Conservation (phyloP, 768 basidiomycete species). For the Psilocybe sp. region DNA sequence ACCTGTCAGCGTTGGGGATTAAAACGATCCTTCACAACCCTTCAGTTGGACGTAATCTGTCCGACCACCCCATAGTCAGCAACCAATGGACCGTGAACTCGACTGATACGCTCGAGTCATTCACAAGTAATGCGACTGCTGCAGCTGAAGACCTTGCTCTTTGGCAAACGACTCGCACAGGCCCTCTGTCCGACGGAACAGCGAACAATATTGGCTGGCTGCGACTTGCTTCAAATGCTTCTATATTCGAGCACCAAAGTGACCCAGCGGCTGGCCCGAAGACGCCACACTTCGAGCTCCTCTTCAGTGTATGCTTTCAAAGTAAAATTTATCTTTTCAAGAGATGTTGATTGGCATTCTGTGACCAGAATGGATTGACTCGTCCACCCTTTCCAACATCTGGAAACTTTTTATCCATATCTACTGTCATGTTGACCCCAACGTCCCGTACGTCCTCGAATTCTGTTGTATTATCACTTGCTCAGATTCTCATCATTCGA, state of each 20-base stretch:
- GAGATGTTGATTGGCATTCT: neutral
- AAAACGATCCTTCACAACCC: neutral
- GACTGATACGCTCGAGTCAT: conserved; percentile 16
- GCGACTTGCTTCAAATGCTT: neutral
- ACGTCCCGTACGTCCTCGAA: conserved; percentile 2
- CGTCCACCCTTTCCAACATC: conserved; percentile 4
- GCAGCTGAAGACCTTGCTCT: neutral
- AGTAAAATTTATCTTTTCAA: neutral
- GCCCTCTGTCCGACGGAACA: neutral
- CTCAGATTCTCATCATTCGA: too few relatives aligned
- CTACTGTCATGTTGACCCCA: conserved; percentile 1
- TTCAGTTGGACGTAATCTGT: conserved; percentile 29
- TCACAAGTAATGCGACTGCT: neutral
- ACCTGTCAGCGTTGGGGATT: neutral
- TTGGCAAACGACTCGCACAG: neutral
- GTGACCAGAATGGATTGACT: neutral
- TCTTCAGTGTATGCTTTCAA: neutral
- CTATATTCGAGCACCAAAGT: neutral
- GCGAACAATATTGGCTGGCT: neutral
- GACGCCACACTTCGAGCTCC: neutral
- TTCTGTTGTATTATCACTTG: neutral
- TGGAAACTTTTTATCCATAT: conserved; percentile 1
- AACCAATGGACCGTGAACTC: conserved; percentile 24
- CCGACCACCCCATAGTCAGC: conserved; percentile 24
- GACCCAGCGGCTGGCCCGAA: conserved; percentile 1